phyloP scores from a whole-genome alignment of 495 filamentous ascomycete species.

The Parachaetomium inaequale region DNA sequence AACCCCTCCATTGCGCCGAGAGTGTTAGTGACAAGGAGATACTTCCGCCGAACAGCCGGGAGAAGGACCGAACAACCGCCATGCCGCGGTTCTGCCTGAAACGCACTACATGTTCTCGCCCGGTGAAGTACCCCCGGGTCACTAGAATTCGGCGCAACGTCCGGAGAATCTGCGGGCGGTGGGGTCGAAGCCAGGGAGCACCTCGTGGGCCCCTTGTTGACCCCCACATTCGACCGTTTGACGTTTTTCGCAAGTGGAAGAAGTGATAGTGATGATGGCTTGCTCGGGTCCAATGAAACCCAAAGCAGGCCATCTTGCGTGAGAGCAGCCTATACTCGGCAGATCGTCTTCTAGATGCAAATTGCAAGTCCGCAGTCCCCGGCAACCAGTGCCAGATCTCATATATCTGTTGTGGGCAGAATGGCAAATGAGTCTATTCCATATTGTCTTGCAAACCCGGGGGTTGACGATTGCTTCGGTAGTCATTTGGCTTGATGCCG shows the following conservation, averaged over 20 bases:
- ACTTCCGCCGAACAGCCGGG: constrained; percentile 14
- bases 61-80: constrained; percentile 23
- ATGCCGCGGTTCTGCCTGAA: constrained; percentile 9
- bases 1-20: constrained; percentile 15
- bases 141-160: too few species aligned
- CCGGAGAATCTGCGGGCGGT: not conserved
- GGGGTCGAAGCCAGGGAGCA: not conserved
- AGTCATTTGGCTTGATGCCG: not conserved
- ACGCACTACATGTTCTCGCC: not conserved
- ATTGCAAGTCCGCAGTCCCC: not conserved
- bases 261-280: too few species aligned
- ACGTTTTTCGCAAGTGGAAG: not conserved
- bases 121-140: constrained; percentile 16
- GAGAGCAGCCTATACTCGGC: too few species aligned
- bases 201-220: not conserved
- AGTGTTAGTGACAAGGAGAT: constrained; percentile 14
- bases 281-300: too few species aligned
- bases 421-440: not conserved
- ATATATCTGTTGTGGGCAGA: not conserved
- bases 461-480: too few species aligned
- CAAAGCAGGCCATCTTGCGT: too few species aligned
- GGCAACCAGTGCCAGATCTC: not conserved
- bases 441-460: not conserved
- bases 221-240: constrained; percentile 1
- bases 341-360: too few species aligned